Conservation (phyloP, 257 asterid species). For the Paraleonurus japonicus region DNA sequence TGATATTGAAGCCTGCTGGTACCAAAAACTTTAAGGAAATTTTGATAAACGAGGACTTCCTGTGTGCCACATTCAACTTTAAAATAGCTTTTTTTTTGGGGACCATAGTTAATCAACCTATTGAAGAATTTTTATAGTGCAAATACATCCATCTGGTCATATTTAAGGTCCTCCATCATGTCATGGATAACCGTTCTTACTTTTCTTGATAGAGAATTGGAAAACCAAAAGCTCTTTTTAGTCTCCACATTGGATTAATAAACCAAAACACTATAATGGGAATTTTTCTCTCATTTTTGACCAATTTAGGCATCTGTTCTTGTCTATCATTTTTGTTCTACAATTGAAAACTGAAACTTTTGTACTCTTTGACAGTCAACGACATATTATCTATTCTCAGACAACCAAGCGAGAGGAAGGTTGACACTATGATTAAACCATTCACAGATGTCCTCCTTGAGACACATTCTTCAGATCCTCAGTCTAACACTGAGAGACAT, state of each 20-base stretch:
- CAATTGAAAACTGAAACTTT: constrained; percentile 15
- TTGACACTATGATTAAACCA: constrained; percentile 31
- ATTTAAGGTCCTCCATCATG: not conserved
- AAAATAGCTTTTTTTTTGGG: constrained; percentile 1
- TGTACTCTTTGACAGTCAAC: constrained; percentile 48
- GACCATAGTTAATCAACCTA: constrained; percentile 12
- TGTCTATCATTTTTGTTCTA: constrained; percentile 12
- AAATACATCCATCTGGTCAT: not conserved
- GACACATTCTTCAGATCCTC: constrained; percentile 40
- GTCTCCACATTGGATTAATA: not conserved
- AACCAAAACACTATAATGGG: not conserved
- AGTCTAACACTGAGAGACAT: constrained; percentile 32
- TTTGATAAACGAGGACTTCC: not conserved
- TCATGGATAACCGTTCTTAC: not conserved
- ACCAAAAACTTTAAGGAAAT: constrained; percentile 1
- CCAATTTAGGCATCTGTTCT: constrained; percentile 16
- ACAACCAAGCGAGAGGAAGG: constrained; percentile 47
- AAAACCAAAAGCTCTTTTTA: not conserved
- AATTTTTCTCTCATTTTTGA: not conserved
- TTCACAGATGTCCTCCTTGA: constrained; percentile 27
- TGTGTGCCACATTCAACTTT: too few species aligned
- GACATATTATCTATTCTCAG: constrained; percentile 74
- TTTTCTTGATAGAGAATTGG: not conserved
- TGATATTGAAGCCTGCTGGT: not conserved
- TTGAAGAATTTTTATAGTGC: constrained; percentile 5